Conservation (phyloP, 441 rosid genomes). For the Euphorbia schlechtendalii region DNA sequence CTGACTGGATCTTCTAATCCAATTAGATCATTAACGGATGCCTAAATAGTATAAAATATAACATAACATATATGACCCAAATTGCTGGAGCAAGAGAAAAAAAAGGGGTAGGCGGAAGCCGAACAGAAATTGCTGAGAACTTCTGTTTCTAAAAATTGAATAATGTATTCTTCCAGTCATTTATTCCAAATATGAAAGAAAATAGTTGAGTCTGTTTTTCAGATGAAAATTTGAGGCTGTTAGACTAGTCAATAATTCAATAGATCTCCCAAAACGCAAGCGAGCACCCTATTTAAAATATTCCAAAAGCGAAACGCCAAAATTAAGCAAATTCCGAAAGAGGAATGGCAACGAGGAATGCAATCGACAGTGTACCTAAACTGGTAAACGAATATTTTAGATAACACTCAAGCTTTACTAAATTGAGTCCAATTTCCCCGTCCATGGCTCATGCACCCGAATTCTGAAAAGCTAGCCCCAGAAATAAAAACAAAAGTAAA, state of each 20-base stretch:
- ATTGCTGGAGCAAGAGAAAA: not conserved
- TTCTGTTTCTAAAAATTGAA: not conserved
- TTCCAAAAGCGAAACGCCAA: constrained; percentile 11
- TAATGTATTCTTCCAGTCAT: not conserved
- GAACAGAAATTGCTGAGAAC: constrained; percentile 2
- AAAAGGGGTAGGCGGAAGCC: not conserved
- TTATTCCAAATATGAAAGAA: not conserved
- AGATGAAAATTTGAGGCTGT: not conserved
- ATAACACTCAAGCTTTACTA: constrained; percentile 12
- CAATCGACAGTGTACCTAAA: not conserved
- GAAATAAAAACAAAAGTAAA: not conserved
- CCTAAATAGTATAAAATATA: constrained; percentile 6
- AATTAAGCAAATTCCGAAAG: constrained; percentile 11
- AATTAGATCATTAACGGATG: not conserved
- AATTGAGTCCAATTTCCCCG: constrained; percentile 15
- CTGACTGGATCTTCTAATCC: constrained; percentile 5
- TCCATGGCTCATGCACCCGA: constrained; percentile 2
- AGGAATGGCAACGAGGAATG: constrained; percentile 16
- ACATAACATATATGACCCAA: constrained; percentile 7
- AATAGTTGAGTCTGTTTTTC: not conserved
- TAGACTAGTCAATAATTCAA: constrained; percentile 12
- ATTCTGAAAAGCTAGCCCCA: constrained; percentile 11
- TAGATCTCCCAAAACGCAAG: constrained; percentile 10
- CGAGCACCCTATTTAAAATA: constrained; percentile 1
- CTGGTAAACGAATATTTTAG: constrained; percentile 11